Evolutionary conservation across 2,329 filamentous ascomycete species (phyloP).

Genomic region (Tothia fuscella): DNA sequence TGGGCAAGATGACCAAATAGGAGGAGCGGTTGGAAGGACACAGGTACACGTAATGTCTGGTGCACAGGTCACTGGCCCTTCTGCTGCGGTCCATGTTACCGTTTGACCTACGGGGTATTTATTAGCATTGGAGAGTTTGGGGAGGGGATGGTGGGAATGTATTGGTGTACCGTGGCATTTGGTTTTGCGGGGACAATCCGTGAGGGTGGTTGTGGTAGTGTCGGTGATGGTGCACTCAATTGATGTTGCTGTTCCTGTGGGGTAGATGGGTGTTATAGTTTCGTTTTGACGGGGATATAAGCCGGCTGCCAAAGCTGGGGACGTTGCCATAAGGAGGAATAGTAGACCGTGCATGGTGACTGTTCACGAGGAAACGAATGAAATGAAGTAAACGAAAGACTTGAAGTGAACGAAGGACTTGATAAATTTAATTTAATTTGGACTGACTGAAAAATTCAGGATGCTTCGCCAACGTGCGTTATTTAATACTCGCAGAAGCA

Average conservation of each 20-base stretch:
- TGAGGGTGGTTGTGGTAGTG: background rate
- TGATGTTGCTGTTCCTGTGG: background rate
- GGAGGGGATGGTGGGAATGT: background rate
- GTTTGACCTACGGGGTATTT: background rate
- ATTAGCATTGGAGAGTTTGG: background rate
- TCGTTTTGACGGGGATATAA: background rate
- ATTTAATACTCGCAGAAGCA: no score
- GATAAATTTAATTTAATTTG: no score
- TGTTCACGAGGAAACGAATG: no score
- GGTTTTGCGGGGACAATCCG: background rate
- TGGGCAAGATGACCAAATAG: background rate
- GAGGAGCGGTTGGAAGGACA: background rate
- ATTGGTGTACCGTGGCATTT: background rate
- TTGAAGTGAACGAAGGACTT: no score
- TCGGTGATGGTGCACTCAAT: background rate
- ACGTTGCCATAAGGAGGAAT: background rate
- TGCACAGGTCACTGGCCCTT: background rate
- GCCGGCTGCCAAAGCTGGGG: background rate
- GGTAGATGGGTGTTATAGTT: background rate
- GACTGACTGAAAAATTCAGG: no score
- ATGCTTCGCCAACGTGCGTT: no score
- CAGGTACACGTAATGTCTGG: background rate
- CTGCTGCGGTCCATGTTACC: background rate
- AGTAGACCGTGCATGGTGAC: background rate
- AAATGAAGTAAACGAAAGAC: no score